phyloP scores from a whole-genome alignment of 306 rosid species.

The Pterocarpus macrocarpus region DNA sequence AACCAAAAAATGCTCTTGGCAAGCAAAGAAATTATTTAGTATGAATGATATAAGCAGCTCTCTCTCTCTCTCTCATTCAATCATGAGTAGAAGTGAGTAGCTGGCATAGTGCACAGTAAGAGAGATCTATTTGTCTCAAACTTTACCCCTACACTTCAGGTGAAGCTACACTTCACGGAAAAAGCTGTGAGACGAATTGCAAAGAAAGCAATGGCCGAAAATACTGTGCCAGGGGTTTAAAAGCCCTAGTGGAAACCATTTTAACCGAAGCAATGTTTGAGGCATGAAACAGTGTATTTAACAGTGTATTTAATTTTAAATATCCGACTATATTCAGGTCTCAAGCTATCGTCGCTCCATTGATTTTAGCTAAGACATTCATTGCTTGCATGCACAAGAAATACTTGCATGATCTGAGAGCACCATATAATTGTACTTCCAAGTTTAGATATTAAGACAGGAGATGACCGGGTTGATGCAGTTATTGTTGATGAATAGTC shows the following conservation, averaged over 20 bases:
- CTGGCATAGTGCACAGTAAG: not conserved
- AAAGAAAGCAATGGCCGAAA: constrained; percentile 86
- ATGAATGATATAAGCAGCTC: constrained; percentile 81
- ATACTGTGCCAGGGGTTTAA: constrained; percentile 95
- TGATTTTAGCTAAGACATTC: constrained; percentile 8
- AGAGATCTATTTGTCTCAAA: constrained; percentile 35
- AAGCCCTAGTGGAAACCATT: constrained; percentile 81
- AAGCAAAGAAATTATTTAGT: constrained; percentile 89
- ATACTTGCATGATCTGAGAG: too few relatives aligned
- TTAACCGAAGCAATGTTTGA: constrained; percentile 95
- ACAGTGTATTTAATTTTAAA: not conserved
- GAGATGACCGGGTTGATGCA: constrained; percentile 80
- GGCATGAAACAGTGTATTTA: too few relatives aligned
- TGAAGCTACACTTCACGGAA: constrained; percentile 78
- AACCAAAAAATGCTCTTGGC: constrained; percentile 94
- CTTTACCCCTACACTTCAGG: constrained; percentile 57
- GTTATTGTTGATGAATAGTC: constrained; percentile 88
- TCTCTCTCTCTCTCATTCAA: not conserved
- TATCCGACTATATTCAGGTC: constrained; percentile 10
- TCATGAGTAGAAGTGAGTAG: not conserved
- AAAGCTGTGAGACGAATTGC: constrained; percentile 81
- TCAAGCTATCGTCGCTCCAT: not conserved
- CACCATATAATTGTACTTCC: too few relatives aligned
- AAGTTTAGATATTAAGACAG: constrained; percentile 86
- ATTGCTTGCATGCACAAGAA: constrained; percentile 44